Evolutionary conservation across 768 basidiomycete genomes (phyloP).

Genomic region (Mycena albidolilacea): DNA sequence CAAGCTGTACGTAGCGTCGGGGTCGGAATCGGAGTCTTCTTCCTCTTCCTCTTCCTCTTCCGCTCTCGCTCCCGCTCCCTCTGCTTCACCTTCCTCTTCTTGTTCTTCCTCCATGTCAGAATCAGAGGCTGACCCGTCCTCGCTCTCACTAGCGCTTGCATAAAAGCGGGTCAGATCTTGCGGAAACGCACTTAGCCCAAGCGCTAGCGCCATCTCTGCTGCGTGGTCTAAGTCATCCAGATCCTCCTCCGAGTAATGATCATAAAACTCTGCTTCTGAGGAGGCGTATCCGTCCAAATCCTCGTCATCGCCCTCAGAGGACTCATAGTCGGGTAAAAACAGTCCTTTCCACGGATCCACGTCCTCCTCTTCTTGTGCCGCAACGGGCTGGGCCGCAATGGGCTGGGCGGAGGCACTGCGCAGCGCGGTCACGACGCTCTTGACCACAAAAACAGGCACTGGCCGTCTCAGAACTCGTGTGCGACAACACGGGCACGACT

Average conservation of each 20-base stretch:
- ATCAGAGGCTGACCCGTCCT: conserved; percentile 28
- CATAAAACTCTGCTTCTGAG: conserved; percentile 50
- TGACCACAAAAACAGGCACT: conserved; percentile 78
- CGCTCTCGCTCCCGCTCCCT: conserved; percentile 42
- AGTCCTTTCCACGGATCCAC: conserved; percentile 82
- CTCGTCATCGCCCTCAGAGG: conserved; percentile 49
- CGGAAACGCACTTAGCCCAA: conserved; percentile 24
- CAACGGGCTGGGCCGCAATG: conserved; percentile 38
- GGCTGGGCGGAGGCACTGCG: conserved; percentile 32
- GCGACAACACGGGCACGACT: conserved; percentile 84
- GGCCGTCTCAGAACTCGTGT: conserved; percentile 70
- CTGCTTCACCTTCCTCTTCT: conserved; percentile 43
- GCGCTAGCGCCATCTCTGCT: conserved; percentile 33
- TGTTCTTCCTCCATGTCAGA: conserved; percentile 44
- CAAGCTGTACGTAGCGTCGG: conserved; percentile 53
- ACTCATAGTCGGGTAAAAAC: conserved; percentile 65
- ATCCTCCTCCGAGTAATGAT: conserved; percentile 52
- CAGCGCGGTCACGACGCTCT: conserved; percentile 67
- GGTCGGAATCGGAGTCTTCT: conserved; percentile 35
- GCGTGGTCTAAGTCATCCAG: conserved; percentile 55
- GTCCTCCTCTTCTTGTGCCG: conserved; percentile 51
- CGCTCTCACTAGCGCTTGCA: conserved; percentile 36
- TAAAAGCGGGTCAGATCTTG: conserved; percentile 23
- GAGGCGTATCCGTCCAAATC: conserved; percentile 53
- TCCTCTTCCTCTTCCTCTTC: conserved; percentile 37